Percentiles rank a stretch among this genome's conserved stretches.
Evolutionary conservation across 2,329 filamentous ascomycete species (phyloP).

Genomic region (Colletotrichum orchidophilum): DNA sequence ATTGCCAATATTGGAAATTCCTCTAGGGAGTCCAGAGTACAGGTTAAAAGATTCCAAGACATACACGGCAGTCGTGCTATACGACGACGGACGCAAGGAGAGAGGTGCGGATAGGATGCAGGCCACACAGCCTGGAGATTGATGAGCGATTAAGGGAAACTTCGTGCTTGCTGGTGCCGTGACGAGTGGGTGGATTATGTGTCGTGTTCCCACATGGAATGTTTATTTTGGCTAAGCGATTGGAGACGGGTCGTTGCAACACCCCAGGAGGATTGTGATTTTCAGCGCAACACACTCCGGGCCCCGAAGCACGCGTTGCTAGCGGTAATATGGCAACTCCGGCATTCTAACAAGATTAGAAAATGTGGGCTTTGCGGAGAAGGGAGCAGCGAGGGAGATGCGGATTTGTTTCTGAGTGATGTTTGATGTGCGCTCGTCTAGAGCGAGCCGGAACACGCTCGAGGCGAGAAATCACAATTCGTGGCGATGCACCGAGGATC

Average conservation of each 20-base stretch:
- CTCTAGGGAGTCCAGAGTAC: not conserved
- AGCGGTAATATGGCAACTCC: not conserved
- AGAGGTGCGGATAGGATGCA: not conserved
- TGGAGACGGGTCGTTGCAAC: not conserved
- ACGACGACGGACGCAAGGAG: not conserved
- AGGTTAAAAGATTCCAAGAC: not conserved
- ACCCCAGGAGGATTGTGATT: not conserved
- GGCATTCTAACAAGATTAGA: not conserved
- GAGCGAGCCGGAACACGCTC: slow-evolving; percentile 8
- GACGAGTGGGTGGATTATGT: not conserved
- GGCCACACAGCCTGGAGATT: not conserved
- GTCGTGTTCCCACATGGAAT: not conserved
- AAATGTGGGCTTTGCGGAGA: slow-evolving; percentile 17
- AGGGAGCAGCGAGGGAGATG: not conserved
- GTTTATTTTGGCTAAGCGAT: slow-evolving; percentile 4
- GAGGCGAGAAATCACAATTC: slow-evolving; percentile 14
- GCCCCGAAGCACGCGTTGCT: not conserved
- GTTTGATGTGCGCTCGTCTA: slow-evolving; percentile 32
- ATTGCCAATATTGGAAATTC: not conserved
- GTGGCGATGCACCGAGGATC: slow-evolving; percentile 30
- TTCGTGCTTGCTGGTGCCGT: not conserved
- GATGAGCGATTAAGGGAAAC: slow-evolving; percentile 5
- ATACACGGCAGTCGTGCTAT: not conserved
- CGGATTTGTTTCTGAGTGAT: slow-evolving; percentile 25
- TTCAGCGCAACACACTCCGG: not conserved